Base-by-base conservation (phyloP, 805 yeast genomes). In the Cephaloascus albidus region DNA sequence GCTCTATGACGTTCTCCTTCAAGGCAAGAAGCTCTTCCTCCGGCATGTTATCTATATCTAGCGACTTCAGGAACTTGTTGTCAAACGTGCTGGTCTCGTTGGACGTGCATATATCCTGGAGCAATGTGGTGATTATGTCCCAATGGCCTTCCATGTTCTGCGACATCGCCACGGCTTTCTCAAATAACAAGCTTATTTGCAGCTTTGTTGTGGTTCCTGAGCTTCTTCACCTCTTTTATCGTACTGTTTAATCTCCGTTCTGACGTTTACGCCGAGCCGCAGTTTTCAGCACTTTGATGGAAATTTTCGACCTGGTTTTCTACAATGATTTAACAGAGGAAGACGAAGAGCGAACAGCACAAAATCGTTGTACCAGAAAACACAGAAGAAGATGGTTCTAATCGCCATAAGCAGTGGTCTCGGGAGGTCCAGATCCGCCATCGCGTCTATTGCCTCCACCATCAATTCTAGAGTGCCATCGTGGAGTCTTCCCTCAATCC, bases 41-140 rank as follows among this genome's bases (percentile, higher is more conserved):
- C 20, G 56, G 46, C 44, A 61, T 39, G 15, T 53, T 57, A n/a
- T 53, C 52, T 14, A 61, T 49, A 33, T 51, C 58, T 1, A 53
- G 55, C 12, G 54, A 34, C 47, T 58, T 50, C 5, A 46, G 47
- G 44, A 57, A 54, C n/a, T 54, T 44, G 34, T 57, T 52, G 44
- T 78, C 81, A 41, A 81, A 72, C 2, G 72, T 55, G 3, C 64
- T 53, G 12, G 71, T 63, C 47, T 77, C 85, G 49, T 79, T 79
- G 20, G 76, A 66, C 45, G 75, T 80, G 54, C 77, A 77, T 10
- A 80, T 68, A 47, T 81, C 88, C 52, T 81, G 88, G 16, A 82
- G 59, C 1, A 83, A 77, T 4, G 86, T 69, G 3, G 78, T 62
- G 4, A 79, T 79, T 23, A 73, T 70, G 48, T 78, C 84, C 90